Base-by-base conservation (phyloP, 1,284 basidiomycete genomes). In the Fomitopsis pinicola region DNA sequence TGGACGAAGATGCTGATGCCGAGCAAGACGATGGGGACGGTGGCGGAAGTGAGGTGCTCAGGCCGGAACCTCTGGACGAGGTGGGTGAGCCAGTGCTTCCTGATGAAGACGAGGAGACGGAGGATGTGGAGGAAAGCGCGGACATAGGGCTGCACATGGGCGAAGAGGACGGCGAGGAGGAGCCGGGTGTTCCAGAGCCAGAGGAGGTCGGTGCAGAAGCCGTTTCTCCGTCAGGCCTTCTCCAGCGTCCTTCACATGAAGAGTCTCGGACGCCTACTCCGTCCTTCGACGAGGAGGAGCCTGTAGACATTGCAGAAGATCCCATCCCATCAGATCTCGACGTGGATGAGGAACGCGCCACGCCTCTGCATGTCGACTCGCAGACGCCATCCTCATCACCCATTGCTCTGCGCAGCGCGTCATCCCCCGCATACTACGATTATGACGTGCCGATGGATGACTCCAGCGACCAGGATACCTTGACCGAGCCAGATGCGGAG, bases 101-200 rank as follows among this genome's bases (percentile, higher is more conserved):
- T 22, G 22, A 9, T 45, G n/a, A 45, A n/a, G 6, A 2, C 55
- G 26, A 28, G 40, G 30, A 42, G 55, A 17, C 40, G 19, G 19
- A 42, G 10, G 40, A 44, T 3, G 42, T 33, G 2, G 42, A 28
- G 30, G 15, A n/a, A 22, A 44, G 17, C 22, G 36, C 28, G n/a
- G 30, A 17, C 42, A 57, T 55, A 17, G 60, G 61, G 62, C 26
- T 15, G 10, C 15, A 35, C 35, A 33, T 19, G 54, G 58, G 36
- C 57, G n/a, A 62, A 66, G 28, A 48, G 30, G 26, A 64, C 57
- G 15, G 63, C 64, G 28, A 48, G 38, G 26, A 64, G 69, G 60
- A 66, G 15, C 42, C n/a, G 15, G 14, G n/a, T 44, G 10, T 28
- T 26, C 26, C 22, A 2, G 22, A 14, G 22, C 26, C 8, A 7